Percentiles rank a stretch among this genome's conserved stretches.
These are phyloP conservation scores for Curvularia spicifera DNA, from an alignment of 2,329 filamentous ascomycete genomes.

Conservation along the genomic window DNA sequence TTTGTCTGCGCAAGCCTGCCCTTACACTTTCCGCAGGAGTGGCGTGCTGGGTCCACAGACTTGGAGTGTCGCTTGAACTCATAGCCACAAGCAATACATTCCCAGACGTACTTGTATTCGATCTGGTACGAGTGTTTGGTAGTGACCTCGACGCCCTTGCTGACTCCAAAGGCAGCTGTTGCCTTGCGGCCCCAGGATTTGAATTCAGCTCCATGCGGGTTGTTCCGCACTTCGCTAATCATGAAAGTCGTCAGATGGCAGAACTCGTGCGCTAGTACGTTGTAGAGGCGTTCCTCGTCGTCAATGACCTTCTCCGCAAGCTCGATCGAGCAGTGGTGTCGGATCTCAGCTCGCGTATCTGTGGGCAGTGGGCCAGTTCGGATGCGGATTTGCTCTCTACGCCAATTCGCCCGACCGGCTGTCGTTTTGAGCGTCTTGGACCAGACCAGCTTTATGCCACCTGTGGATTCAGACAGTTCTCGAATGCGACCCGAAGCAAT, in stretches of 20 bases:
- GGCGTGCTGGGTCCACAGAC: conserved; percentile 75
- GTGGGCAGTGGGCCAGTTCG: conserved; percentile 34
- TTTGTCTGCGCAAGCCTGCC: conserved; percentile 74
- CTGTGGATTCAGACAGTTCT: conserved; percentile 65
- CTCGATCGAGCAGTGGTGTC: conserved; percentile 78
- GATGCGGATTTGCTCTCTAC: conserved; percentile 52
- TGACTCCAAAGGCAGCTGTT: conserved; percentile 61
- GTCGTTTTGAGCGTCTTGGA: conserved; percentile 80
- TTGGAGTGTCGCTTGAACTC: conserved; percentile 86
- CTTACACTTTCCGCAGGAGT: conserved; percentile 80
- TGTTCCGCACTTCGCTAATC: conserved; percentile 74
- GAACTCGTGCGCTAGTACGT: conserved; percentile 95
- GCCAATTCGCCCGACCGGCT: conserved; percentile 67
- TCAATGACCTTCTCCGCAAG: conserved; percentile 88
- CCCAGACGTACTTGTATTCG: conserved; percentile 91
- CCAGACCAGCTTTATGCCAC: conserved; percentile 76
- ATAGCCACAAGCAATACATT: conserved; percentile 70
- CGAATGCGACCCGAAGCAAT: conserved; percentile 68
- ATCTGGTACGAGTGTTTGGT: conserved; percentile 91
- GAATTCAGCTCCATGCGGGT: conserved; percentile 85
- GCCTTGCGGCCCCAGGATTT: conserved; percentile 69
- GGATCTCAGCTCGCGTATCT: conserved; percentile 42
- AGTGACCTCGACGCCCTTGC: conserved; percentile 75
- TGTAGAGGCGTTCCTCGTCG: conserved; percentile 74
- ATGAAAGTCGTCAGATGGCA: conserved; percentile 95